Conservation (phyloP, 805 yeast genomes). For the Isabelozyma pseudorhagii region DNA sequence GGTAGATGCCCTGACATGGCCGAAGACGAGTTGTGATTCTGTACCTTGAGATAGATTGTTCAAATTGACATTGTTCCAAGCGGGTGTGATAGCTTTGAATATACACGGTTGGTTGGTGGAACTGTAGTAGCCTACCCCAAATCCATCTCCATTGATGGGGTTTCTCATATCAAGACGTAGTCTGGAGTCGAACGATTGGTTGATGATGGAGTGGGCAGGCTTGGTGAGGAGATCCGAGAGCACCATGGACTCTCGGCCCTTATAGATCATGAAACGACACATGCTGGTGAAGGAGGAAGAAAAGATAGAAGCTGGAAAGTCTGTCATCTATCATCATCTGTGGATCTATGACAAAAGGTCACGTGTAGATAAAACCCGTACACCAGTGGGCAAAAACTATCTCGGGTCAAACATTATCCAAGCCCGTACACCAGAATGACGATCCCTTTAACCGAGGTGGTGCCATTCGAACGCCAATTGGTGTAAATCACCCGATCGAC, state of each 20-base stretch:
- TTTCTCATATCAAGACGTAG: conserved; percentile 82
- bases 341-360: background rate
- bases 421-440: no score
- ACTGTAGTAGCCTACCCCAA: conserved; percentile 90
- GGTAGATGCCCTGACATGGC: conserved; percentile 94
- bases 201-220: conserved; percentile 96
- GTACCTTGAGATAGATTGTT: conserved; percentile 87
- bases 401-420: no score
- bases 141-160: conserved; percentile 97
- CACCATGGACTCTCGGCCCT: conserved; percentile 85
- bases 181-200: conserved; percentile 90
- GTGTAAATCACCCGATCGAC: no score
- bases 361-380: background rate
- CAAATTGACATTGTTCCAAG: conserved; percentile 93
- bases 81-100: conserved; percentile 94
- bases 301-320: background rate
- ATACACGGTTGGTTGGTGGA: conserved; percentile 74
- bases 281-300: conserved; percentile 29
- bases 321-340: background rate
- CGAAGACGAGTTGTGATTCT: conserved; percentile 78
- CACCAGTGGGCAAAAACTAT: background rate
- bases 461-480: no score
- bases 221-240: conserved; percentile 84
- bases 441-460: no score
- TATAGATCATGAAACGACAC: conserved; percentile 92